Evolutionary conservation across 805 yeast species (phyloP), one percentile per base, ranked within the genome.

Genomic region (Yarrowia sp.): DNA sequence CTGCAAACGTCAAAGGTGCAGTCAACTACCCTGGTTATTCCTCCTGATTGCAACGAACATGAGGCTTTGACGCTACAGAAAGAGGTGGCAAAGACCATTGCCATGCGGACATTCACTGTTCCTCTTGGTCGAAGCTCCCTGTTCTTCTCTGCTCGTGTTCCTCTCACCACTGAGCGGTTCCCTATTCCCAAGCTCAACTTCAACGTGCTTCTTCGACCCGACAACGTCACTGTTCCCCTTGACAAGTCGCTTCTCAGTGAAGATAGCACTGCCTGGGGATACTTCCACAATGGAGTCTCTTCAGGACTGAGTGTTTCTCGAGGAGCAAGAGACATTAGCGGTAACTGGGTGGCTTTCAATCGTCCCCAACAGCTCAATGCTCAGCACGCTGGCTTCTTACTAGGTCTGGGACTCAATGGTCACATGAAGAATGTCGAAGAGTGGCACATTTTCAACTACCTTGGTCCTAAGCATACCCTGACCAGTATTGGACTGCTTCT

Each of bases 391-490:
- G 99, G 99, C 0, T 92, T 95, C 73, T 78, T 95, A n/a, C 79
- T 92, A 19, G 99, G 98, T 0, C 80, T 95, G 35, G 99, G 99
- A 0, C 79, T 95, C 40, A 91, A 91, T 78, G 98, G 98, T 0
- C 97, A 93, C 75, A 79, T 95, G 73, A 87, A 85, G 69, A 82
- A 83, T 50, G 79, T 95, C 35, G 98, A 94, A 74, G 97, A 95
- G 77, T 95, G 98, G 98, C 97, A 93, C 75, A 90, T 94, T 40
- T 95, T 92, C 77, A 93, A 94, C 75, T 92, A 92, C 72, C 79
- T 95, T 67, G 97, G 97, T 0, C 97, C 97, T 0, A 93, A 95
- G 72, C 92, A 91, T 74, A 85, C 89, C 3, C 84, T 84, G 49
- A 91, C 97, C 0, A 91, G 97, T 76, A 88, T 92, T 43, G 98